Conservation (phyloP, 1,284 basidiomycete species). For the Rhodotorula sp. region DNA sequence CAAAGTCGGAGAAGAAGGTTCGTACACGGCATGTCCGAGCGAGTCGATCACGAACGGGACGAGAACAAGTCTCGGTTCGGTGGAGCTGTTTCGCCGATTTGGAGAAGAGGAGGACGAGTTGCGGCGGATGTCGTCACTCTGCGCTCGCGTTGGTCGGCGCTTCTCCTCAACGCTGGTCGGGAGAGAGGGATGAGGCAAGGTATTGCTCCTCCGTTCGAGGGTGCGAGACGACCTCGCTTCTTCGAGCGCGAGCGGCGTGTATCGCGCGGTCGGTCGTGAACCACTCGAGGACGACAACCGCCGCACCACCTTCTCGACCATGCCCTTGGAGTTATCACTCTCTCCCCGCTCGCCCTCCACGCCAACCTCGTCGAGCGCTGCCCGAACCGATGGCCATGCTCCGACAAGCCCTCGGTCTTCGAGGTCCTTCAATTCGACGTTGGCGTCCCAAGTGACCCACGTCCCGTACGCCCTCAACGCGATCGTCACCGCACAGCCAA, state of each 20-base stretch:
- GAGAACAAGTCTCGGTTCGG: slow-evolving; percentile 21
- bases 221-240: neutral
- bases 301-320: neutral
- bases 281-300: neutral
- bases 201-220: slow-evolving; percentile 4
- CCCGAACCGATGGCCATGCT: neutral
- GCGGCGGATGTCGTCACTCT: slow-evolving; percentile 5
- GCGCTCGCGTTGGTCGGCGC: slow-evolving; percentile 2
- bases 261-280: neutral
- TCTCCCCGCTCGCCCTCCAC: slow-evolving; percentile 8
- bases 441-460: slow-evolving; percentile 23
- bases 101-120: too few species aligned
- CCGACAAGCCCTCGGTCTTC: neutral
- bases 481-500: slow-evolving; percentile 20
- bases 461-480: slow-evolving; percentile 18
- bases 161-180: neutral
- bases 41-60: slow-evolving; percentile 30
- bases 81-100: neutral
- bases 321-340: neutral
- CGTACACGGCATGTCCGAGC: slow-evolving; percentile 18
- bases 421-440: slow-evolving; percentile 15
- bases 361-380: neutral
- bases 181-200: slow-evolving; percentile 7
- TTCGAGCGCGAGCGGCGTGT: slow-evolving; percentile 8
- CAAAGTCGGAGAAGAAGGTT: slow-evolving; percentile 12